Evolutionary conservation across 1,284 basidiomycete genomes (phyloP).

Genomic region (Pyrrhoderma lamaoense): DNA sequence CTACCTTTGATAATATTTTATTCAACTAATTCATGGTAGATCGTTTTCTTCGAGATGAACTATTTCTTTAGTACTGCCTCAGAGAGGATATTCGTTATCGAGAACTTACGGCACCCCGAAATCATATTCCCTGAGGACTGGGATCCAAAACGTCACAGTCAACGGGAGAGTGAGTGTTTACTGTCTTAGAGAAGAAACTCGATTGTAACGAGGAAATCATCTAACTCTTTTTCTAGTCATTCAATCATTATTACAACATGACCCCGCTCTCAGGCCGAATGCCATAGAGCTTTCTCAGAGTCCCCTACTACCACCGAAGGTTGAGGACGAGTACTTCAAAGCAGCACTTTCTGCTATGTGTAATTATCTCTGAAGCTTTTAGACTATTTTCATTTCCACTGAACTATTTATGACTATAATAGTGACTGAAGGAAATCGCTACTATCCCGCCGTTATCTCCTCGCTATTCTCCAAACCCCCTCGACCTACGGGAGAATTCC

Average conservation of each 20-base stretch:
- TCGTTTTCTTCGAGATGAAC: conserved; percentile 99
- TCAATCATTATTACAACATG: conserved; percentile 75
- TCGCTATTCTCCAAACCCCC: conserved; percentile 65
- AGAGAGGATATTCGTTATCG: conserved; percentile 81
- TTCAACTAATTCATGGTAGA: conserved; percentile 34
- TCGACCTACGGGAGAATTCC: conserved; percentile 61
- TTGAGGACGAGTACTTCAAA: conserved; percentile 83
- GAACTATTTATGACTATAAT: conserved; percentile 1
- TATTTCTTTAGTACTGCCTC: conserved; percentile 81
- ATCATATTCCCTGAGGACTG: conserved; percentile 75
- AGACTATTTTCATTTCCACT: neutral
- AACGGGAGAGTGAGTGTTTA: conserved; percentile 54
- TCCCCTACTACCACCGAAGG: conserved; percentile 61
- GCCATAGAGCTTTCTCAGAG: conserved; percentile 84
- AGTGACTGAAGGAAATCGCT: conserved; percentile 70
- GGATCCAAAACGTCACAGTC: conserved; percentile 55
- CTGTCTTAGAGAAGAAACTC: too few species aligned
- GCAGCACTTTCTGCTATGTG: conserved; percentile 75
- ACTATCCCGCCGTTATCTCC: conserved; percentile 62
- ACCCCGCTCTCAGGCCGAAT: conserved; percentile 74
- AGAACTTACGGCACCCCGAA: conserved; percentile 63
- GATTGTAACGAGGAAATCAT: too few species aligned
- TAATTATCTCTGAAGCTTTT: conserved; percentile 27
- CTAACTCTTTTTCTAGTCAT: too few species aligned
- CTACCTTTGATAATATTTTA: neutral